Base-by-base conservation (phyloP, 257 asterid species). In the Hygrophila difformis region DNA sequence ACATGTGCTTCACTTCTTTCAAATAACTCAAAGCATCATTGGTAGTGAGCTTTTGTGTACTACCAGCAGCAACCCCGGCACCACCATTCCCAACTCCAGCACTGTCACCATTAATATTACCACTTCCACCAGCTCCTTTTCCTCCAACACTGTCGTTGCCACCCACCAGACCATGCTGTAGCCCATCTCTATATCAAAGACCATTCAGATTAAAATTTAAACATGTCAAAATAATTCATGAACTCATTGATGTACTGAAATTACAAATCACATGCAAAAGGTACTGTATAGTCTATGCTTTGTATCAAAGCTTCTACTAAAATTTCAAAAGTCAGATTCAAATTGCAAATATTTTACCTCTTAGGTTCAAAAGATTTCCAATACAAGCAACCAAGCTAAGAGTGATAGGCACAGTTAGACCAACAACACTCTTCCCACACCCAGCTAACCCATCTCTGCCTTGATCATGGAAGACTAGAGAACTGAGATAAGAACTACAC, bases 1-100 rank as follows among this genome's bases (percentile, higher is more conserved):
- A 75, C 84, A 69, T 75, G 50, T 75, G 84, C 72, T 72, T 75
- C 16, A 78, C 84, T 38, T 75, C 71, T 66, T 78, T 75, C 70
- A 75, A 59, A 60, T 78, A 75, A 39, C 67, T 43, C 57, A 78
- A 59, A 14, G 84, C 84, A 61, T 75, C 84, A 39, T 66, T 75
- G 35, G 84, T 78, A 22, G 84, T 75, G 51, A 75, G 70, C 22
- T 68, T 78, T 56, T 69, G 74, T 20, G 84, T 14, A 50, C 69
- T 36, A 44, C 56, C 67, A 54, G 71, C 51, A 37, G 70, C 62
- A 44, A 65, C 81, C 52, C 50, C 55, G 24, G 51, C 12, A 44
- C 62, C 61, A 61, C 52, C 38, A 40, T 58, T 68, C 22, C 73
- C 66, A 14, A 48, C 71, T 6, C 65, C 64, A 46, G 12, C 17